phyloP scores from a whole-genome alignment of 1,139 yeast genomes.

The Geotrichum reessii region DNA sequence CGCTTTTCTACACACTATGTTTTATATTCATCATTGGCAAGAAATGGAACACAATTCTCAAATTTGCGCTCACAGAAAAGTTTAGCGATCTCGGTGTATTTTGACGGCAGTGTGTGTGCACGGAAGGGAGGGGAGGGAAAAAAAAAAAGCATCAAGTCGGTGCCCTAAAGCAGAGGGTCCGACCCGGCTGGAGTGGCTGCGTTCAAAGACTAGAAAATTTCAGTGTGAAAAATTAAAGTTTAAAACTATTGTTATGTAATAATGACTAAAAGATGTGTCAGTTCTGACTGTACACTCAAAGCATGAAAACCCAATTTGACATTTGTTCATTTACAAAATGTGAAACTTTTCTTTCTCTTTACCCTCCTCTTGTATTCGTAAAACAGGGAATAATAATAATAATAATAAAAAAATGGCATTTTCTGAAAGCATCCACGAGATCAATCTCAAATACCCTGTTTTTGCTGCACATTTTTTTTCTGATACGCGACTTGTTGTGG shows the following conservation, averaged over 20 bases:
- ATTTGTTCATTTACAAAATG: not conserved
- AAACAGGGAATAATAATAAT: not conserved
- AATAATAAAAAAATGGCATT: not conserved
- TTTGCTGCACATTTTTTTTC: slow-evolving; percentile 70
- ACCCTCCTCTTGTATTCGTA: not conserved
- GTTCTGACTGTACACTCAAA: not conserved
- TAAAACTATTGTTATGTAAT: not conserved
- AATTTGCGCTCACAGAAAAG: not conserved
- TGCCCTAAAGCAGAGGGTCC: not conserved
- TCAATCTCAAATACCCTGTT: slow-evolving; percentile 71
- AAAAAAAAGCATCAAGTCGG: not conserved
- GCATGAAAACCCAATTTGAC: not conserved
- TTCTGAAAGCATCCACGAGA: not conserved
- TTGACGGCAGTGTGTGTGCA: not conserved
- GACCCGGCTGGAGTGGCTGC: not conserved
- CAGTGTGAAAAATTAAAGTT: not conserved
- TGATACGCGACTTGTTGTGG: slow-evolving; percentile 57
- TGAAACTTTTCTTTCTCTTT: not conserved
- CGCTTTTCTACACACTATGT: slow-evolving; percentile 1
- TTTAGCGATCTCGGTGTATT: not conserved
- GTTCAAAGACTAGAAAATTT: not conserved
- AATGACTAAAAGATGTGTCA: not conserved
- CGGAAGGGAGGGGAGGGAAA: no score
- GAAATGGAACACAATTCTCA: slow-evolving; percentile 1
- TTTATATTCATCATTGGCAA: slow-evolving; percentile 6